phyloP scores from a whole-genome alignment of 116 monocot genomes.

The Phalaenopsis hybrid region DNA sequence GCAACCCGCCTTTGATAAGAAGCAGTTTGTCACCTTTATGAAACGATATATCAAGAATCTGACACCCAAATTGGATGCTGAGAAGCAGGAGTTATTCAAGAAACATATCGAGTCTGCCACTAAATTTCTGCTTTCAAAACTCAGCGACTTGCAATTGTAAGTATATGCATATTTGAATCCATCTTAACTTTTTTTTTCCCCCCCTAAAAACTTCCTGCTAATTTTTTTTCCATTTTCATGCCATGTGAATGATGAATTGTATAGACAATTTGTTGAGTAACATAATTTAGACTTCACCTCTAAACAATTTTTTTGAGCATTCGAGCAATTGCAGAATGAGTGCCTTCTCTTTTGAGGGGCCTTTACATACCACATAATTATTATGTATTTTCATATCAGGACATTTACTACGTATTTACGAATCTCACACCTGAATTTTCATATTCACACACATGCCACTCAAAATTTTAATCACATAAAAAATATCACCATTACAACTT shows the following conservation, averaged over 20 bases:
- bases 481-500: too few species aligned
- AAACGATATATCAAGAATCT: slow-evolving; percentile 62
- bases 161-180: background rate
- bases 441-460: too few species aligned
- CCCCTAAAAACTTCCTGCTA: background rate
- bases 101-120: slow-evolving; percentile 79
- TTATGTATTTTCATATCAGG: too few species aligned
- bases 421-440: too few species aligned
- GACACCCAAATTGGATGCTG: slow-evolving; percentile 39
- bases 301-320: too few species aligned
- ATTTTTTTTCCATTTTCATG: background rate
- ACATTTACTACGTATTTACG: too few species aligned
- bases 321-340: too few species aligned
- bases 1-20: slow-evolving; percentile 84
- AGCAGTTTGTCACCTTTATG: slow-evolving; percentile 66
- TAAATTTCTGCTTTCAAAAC: slow-evolving; percentile 60
- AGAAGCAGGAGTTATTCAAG: slow-evolving; percentile 51
- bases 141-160: slow-evolving; percentile 78
- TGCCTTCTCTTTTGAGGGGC: too few species aligned
- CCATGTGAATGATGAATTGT: background rate
- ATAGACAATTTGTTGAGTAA: background rate
- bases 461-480: too few species aligned
- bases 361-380: too few species aligned
- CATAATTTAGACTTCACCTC: too few species aligned
- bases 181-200: background rate